phyloP scores from a whole-genome alignment of 1,284 basidiomycete genomes.

The Leccinum pallidistipes region DNA sequence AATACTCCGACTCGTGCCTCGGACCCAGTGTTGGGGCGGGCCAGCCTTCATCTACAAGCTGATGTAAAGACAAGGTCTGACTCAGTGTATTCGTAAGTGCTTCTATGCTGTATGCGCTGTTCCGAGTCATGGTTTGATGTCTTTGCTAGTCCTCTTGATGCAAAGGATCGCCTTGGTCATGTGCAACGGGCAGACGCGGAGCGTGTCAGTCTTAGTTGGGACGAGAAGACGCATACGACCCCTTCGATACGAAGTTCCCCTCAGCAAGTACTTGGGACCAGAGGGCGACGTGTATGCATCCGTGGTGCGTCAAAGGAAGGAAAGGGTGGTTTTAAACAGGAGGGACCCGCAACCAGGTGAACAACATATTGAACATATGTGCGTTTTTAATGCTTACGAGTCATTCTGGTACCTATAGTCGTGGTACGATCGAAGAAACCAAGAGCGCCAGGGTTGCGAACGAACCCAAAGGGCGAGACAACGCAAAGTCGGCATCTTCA shows the following conservation, averaged over 20 bases:
- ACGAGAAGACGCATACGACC: not conserved
- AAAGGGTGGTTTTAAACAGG: not conserved
- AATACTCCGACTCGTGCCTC: not conserved
- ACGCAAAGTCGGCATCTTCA: not conserved
- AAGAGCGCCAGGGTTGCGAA: not conserved
- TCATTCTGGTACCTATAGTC: not conserved
- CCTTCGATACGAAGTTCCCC: constrained; percentile 22
- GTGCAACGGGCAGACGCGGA: not conserved
- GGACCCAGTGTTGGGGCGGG: not conserved
- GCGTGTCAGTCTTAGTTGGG: constrained; percentile 8
- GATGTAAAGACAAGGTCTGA: not conserved
- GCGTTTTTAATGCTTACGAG: constrained; percentile 1
- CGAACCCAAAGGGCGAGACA: not conserved
- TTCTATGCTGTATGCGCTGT: not conserved
- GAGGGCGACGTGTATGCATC: not conserved
- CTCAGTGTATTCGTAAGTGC: constrained; percentile 10
- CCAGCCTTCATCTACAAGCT: not conserved
- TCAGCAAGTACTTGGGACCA: constrained; percentile 11
- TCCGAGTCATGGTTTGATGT: constrained; percentile 2
- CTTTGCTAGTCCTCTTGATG: constrained; percentile 4
- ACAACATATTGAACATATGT: not conserved
- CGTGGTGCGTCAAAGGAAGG: not conserved
- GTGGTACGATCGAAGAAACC: not conserved
- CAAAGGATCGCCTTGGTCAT: not conserved
- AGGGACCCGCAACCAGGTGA: constrained; percentile 9